Percentiles rank a stretch among this genome's conserved stretches.
phyloP scores from a whole-genome alignment of 805 yeast genomes.

The Yarrowia sp. region DNA sequence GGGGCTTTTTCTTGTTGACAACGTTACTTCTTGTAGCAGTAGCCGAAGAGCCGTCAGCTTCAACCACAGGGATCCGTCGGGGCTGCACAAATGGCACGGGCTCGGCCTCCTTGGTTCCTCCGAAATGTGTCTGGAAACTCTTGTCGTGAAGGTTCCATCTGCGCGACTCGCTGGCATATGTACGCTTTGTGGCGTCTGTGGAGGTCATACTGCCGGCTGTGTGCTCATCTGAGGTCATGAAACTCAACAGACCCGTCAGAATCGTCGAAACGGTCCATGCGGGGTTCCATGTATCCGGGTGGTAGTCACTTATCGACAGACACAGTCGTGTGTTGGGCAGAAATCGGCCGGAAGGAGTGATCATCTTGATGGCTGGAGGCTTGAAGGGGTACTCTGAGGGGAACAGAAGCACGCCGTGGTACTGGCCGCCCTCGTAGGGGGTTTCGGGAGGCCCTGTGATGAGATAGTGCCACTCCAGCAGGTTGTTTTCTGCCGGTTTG shows the following conservation, averaged over 20 bases:
- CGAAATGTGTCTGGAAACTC: slow-evolving; percentile 28
- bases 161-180: slow-evolving; percentile 65
- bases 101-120: slow-evolving; percentile 22
- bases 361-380: slow-evolving; percentile 85
- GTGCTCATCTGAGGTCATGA: slow-evolving; percentile 86
- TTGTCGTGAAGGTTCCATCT: slow-evolving; percentile 59
- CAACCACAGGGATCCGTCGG: not conserved
- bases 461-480: slow-evolving; percentile 92
- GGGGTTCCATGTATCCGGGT: slow-evolving; percentile 95
- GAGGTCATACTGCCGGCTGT: slow-evolving; percentile 85
- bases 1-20: slow-evolving; percentile 14
- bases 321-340: slow-evolving; percentile 80
- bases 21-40: not conserved
- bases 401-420: slow-evolving; percentile 84
- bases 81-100: slow-evolving; percentile 1
- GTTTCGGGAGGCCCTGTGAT: slow-evolving; percentile 92
- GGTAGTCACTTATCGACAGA: slow-evolving; percentile 90
- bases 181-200: slow-evolving; percentile 62
- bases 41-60: slow-evolving; percentile 3
- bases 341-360: slow-evolving; percentile 80
- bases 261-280: slow-evolving; percentile 95
- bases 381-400: slow-evolving; percentile 88
- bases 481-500: slow-evolving; percentile 84
- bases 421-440: slow-evolving; percentile 85
- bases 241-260: slow-evolving; percentile 82